Conservation (phyloP, 495 filamentous ascomycete species). For the Penicillium malachiteum region DNA sequence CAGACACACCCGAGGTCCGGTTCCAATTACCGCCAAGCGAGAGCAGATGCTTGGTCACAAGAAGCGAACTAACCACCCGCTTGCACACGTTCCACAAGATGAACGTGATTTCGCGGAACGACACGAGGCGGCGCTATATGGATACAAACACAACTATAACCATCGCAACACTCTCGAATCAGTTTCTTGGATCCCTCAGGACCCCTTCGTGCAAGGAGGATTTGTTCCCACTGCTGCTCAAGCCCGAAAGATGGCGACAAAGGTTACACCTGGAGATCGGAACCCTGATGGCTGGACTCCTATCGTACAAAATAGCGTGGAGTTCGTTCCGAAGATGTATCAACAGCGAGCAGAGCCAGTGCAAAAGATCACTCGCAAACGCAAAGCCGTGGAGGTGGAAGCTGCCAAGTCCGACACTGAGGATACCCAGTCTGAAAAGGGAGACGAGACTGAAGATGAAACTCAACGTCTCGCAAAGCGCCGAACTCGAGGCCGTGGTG, state of each 20-base stretch:
- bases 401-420: constrained; percentile 32
- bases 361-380: constrained; percentile 49
- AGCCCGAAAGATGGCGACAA: constrained; percentile 37
- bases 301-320: constrained; percentile 32
- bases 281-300: constrained; percentile 44
- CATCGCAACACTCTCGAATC: constrained; percentile 3
- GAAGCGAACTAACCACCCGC: constrained; percentile 18
- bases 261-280: constrained; percentile 29
- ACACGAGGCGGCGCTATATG: constrained; percentile 45
- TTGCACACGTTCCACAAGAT: constrained; percentile 20
- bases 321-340: constrained; percentile 36
- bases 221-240: constrained; percentile 46
- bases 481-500: constrained; percentile 32
- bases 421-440: constrained; percentile 17
- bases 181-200: constrained; percentile 30
- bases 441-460: constrained; percentile 29
- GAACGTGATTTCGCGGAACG: constrained; percentile 36
- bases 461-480: constrained; percentile 27
- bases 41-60: constrained; percentile 16
- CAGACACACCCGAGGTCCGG: constrained; percentile 26
- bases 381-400: constrained; percentile 44
- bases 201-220: constrained; percentile 44
- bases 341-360: constrained; percentile 54
- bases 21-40: constrained; percentile 16
- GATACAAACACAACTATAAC: constrained; percentile 36